phyloP scores from a whole-genome alignment of 2,329 filamentous ascomycete genomes.

The Nemania diffusa region DNA sequence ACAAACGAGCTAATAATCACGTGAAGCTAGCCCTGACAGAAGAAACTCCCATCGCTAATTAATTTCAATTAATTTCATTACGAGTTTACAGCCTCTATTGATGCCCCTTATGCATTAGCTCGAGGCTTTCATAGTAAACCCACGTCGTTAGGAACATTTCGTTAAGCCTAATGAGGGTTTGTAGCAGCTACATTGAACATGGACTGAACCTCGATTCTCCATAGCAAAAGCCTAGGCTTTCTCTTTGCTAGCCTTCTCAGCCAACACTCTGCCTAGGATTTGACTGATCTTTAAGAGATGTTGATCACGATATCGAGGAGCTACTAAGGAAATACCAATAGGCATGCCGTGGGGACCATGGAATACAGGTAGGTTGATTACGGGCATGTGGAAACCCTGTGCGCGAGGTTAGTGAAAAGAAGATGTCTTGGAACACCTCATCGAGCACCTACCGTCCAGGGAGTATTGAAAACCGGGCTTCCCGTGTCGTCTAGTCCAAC shows the following conservation, averaged over 20 bases:
- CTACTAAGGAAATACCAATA: constrained; percentile 7
- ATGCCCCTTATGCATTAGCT: too few species aligned
- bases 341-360: constrained; percentile 5
- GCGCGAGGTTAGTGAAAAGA: not conserved
- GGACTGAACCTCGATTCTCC: too few species aligned
- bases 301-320: constrained; percentile 4
- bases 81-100: too few species aligned
- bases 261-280: not conserved
- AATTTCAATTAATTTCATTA: too few species aligned
- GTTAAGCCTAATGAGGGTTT: too few species aligned
- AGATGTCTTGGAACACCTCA: not conserved
- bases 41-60: too few species aligned
- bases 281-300: constrained; percentile 10
- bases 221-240: not conserved
- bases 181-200: too few species aligned
- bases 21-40: too few species aligned
- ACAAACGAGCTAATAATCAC: too few species aligned
- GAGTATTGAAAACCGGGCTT: constrained; percentile 6
- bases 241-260: not conserved
- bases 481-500: constrained; percentile 5
- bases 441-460: constrained; percentile 6
- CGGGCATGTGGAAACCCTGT: constrained; percentile 11
- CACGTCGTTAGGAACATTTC: too few species aligned
- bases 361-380: constrained; percentile 10
- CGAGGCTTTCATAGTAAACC: too few species aligned